Evolutionary conservation across 1,284 basidiomycete species (phyloP).

Genomic region (Irpex rosettiformis): DNA sequence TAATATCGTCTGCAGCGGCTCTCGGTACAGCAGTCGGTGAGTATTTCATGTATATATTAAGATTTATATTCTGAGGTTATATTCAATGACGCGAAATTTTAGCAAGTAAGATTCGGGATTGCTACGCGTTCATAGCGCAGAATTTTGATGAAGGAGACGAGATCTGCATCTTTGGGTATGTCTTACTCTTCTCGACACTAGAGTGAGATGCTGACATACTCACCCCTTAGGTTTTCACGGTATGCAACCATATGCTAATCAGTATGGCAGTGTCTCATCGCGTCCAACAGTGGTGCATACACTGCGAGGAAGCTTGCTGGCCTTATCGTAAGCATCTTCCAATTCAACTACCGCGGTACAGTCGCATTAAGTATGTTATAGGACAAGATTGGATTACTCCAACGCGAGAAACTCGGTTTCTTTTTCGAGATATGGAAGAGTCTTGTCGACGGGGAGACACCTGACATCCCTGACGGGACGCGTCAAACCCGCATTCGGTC

Average conservation of each 20-base stretch:
- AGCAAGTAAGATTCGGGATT: constrained; percentile 27
- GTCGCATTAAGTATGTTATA: neutral
- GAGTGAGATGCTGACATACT: neutral
- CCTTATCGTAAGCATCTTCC: constrained; percentile 16
- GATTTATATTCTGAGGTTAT: no score
- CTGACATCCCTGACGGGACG: constrained; percentile 14
- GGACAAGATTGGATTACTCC: constrained; percentile 20
- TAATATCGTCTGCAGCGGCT: constrained; percentile 13
- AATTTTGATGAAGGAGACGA: constrained; percentile 23
- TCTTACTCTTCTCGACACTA: neutral
- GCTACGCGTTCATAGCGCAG: constrained; percentile 24
- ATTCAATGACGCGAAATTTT: no score
- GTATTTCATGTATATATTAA: neutral
- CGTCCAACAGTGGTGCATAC: constrained; percentile 22
- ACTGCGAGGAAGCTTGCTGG: constrained; percentile 23
- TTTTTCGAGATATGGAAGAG: constrained; percentile 21
- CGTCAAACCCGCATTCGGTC: constrained; percentile 17
- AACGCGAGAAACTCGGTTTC: constrained; percentile 13
- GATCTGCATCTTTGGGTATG: constrained; percentile 24
- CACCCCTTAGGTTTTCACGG: constrained; percentile 13
- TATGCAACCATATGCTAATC: no score
- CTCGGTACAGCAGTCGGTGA: constrained; percentile 19
- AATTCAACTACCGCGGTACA: neutral
- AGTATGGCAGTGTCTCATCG: no score
- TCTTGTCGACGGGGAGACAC: constrained; percentile 12